phyloP scores from a whole-genome alignment of 176 grass and related monocot genomes.

The Paspalum notatum region DNA sequence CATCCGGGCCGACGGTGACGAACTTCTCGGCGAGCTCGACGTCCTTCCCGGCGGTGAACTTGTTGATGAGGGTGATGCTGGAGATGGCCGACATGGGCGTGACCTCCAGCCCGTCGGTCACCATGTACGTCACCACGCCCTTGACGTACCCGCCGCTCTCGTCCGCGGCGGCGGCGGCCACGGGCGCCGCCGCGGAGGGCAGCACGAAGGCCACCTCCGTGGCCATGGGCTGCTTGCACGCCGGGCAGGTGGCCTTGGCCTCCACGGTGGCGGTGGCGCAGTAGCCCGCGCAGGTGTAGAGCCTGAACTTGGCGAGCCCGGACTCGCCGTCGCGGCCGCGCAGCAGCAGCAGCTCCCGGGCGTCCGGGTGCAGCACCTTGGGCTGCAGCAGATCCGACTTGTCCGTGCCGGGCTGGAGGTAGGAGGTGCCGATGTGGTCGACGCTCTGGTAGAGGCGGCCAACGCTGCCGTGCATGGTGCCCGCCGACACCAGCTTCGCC shows the following conservation, averaged over 20 bases:
- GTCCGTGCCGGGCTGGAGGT: constrained; percentile 22
- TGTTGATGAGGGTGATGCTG: constrained; percentile 49
- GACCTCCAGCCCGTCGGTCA: constrained; percentile 53
- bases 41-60: constrained; percentile 28
- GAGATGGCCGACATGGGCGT: constrained; percentile 71
- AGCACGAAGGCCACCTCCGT: constrained; percentile 28
- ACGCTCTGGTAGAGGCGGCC: constrained; percentile 55
- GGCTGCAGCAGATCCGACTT: constrained; percentile 30
- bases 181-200: background rate
- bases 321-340: background rate
- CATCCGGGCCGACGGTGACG: constrained; percentile 35
- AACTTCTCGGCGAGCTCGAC: constrained; percentile 56
- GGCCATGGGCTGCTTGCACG: constrained; percentile 36
- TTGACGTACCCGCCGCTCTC: constrained; percentile 51
- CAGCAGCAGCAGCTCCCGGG: constrained; percentile 41
- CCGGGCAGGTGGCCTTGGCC: constrained; percentile 5
- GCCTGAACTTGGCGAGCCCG: constrained; percentile 16
- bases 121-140: constrained; percentile 53
- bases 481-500: constrained; percentile 39
- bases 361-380: constrained; percentile 33
- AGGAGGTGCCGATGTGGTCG: constrained; percentile 1
- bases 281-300: constrained; percentile 29
- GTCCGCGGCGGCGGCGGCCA: background rate
- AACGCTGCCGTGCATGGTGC: constrained; percentile 43
- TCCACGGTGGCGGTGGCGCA: constrained; percentile 44